phyloP scores from a whole-genome alignment of 441 rosid species.

The Macaranga tanarius region DNA sequence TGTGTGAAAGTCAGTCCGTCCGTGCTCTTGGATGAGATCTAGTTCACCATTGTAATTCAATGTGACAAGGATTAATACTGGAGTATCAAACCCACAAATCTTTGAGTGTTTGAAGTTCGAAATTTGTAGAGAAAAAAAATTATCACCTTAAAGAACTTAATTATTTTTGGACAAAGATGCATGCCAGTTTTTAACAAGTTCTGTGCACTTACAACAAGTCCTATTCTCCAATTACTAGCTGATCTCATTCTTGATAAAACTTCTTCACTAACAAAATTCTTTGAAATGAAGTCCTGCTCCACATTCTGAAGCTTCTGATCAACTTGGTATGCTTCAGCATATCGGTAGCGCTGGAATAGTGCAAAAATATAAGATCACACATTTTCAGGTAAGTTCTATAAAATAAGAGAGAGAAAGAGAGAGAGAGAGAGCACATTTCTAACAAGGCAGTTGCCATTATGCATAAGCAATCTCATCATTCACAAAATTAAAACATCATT shows the following conservation, averaged over 20 bases:
- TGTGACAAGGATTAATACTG: neutral
- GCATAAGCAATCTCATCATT: neutral
- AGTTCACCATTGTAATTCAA: neutral
- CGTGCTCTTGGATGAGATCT: neutral
- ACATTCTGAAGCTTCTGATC: constrained; percentile 57
- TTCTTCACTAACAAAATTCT: constrained; percentile 44
- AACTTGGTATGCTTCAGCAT: constrained; percentile 79
- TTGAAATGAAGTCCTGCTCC: constrained; percentile 60
- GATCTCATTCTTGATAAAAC: constrained; percentile 54
- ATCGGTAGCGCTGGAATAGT: constrained; percentile 72
- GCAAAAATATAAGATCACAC: constrained; percentile 27
- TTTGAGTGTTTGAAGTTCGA: neutral
- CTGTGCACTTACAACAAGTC: constrained; percentile 67
- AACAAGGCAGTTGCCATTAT: neutral
- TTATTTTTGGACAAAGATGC: constrained; percentile 12
- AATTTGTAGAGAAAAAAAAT: neutral
- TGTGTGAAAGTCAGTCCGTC: neutral
- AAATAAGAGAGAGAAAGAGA: neutral
- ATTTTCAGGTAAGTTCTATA: constrained; percentile 11
- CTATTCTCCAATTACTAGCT: constrained; percentile 62
- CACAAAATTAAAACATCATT: constrained; percentile 5
- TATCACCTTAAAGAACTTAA: neutral
- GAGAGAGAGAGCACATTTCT: neutral
- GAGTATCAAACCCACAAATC: neutral
- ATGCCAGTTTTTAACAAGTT: constrained; percentile 20